phyloP scores from a whole-genome alignment of 139 green algal species.

The Coelastrella sp. region DNA sequence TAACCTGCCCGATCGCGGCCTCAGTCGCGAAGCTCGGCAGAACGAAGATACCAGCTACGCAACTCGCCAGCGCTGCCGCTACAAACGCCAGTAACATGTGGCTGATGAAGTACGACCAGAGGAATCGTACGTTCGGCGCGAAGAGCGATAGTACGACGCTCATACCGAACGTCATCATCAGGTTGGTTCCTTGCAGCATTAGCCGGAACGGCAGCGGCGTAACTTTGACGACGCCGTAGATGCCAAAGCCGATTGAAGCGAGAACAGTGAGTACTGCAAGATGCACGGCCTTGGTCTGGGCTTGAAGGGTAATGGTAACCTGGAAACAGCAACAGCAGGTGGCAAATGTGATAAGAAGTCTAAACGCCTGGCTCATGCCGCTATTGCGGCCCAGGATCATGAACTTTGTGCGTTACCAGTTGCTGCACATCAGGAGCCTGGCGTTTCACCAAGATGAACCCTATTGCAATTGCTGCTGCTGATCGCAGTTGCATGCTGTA shows the following conservation, averaged over 20 bases:
- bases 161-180: conserved; percentile 46
- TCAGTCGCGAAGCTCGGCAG: conserved; percentile 33
- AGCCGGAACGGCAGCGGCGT: conserved; percentile 12
- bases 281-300: neutral
- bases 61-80: neutral
- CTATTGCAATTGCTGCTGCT: too few species aligned
- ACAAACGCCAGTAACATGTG: conserved; percentile 26
- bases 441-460: too few species aligned
- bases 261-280: neutral
- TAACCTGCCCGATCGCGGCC: conserved; percentile 4
- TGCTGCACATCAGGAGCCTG: too few species aligned
- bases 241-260: neutral
- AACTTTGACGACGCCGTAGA: neutral
- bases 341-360: neutral
- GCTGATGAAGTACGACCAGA: conserved; percentile 16
- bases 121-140: neutral
- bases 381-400: too few species aligned
- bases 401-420: too few species aligned
- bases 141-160: conserved; percentile 23
- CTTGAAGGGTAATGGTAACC: conserved; percentile 20
- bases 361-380: too few species aligned
- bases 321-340: neutral
- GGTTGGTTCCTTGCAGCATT: conserved; percentile 12
- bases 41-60: conserved; percentile 15
- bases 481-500: too few species aligned